Evolutionary conservation across 2,329 filamentous ascomycete genomes (phyloP).

Genomic region (Claviceps maximensis): DNA sequence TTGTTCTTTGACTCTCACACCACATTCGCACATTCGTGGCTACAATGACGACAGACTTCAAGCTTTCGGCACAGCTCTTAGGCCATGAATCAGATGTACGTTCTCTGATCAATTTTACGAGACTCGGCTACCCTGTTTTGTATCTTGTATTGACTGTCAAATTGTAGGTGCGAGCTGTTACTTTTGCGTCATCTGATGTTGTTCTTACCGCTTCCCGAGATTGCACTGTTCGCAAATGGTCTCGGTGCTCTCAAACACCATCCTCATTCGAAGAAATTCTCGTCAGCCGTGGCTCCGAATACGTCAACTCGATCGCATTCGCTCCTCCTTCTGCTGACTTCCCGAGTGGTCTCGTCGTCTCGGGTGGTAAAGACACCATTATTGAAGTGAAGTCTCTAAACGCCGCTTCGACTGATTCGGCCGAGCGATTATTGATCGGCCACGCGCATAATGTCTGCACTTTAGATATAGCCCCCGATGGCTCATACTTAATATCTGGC

Average conservation of each 20-base stretch:
- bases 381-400: slow-evolving; percentile 75
- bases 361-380: slow-evolving; percentile 81
- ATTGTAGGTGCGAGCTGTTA: slow-evolving; percentile 68
- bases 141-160: background rate
- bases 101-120: background rate
- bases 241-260: slow-evolving; percentile 49
- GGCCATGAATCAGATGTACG: slow-evolving; percentile 91
- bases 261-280: slow-evolving; percentile 67
- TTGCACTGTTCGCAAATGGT: slow-evolving; percentile 81
- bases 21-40: slow-evolving; percentile 1
- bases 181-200: slow-evolving; percentile 58
- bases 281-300: slow-evolving; percentile 65
- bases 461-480: slow-evolving; percentile 62
- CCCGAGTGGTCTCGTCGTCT: slow-evolving; percentile 70
- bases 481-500: slow-evolving; percentile 70
- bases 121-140: background rate
- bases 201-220: slow-evolving; percentile 84
- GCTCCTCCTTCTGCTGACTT: slow-evolving; percentile 54
- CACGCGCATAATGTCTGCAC: slow-evolving; percentile 82
- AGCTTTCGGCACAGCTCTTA: slow-evolving; percentile 77
- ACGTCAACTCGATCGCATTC: slow-evolving; percentile 76
- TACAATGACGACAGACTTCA: slow-evolving; percentile 68
- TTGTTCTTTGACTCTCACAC: background rate
- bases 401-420: slow-evolving; percentile 56
- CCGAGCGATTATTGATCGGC: slow-evolving; percentile 74